Percentiles rank a stretch among this genome's conserved stretches.
These are phyloP conservation scores for Venturia aucupariae DNA, from an alignment of 2,329 filamentous ascomycete species.

Conservation along the genomic window DNA sequence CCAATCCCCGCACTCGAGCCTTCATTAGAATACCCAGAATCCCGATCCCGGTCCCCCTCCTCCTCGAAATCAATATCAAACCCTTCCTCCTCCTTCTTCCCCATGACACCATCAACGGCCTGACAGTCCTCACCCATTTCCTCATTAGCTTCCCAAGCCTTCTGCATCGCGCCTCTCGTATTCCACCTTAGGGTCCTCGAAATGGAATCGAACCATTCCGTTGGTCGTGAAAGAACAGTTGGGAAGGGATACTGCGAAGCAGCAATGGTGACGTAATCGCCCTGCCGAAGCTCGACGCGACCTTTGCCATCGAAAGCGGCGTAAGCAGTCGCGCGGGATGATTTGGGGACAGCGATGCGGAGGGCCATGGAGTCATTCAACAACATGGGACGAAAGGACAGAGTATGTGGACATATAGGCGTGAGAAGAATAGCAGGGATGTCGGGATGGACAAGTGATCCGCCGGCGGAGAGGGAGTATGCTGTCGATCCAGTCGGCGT, in stretches of 20 bases:
- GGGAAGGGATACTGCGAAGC: constrained; percentile 96
- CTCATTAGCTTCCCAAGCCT: constrained; percentile 53
- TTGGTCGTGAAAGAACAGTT: constrained; percentile 79
- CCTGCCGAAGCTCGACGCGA: constrained; percentile 82
- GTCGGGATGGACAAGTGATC: constrained; percentile 90
- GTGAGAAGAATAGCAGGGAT: constrained; percentile 95
- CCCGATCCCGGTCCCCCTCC: constrained; percentile 34
- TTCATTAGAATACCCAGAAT: constrained; percentile 32
- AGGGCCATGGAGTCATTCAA: constrained; percentile 90
- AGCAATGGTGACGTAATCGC: constrained; percentile 92
- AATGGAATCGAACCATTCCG: constrained; percentile 96
- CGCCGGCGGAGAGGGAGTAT: constrained; percentile 91
- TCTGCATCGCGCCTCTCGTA: constrained; percentile 82
- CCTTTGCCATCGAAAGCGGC: constrained; percentile 97
- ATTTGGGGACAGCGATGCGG: constrained; percentile 74
- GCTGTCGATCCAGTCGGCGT: constrained; percentile 87
- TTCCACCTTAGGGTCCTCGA: constrained; percentile 92
- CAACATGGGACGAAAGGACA: constrained; percentile 97
- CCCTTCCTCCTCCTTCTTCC: constrained; percentile 43
- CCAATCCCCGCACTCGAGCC: constrained; percentile 20
- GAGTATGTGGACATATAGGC: constrained; percentile 92
- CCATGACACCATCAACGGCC: constrained; percentile 32
- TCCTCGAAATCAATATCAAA: constrained; percentile 95
- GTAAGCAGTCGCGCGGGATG: constrained; percentile 86
- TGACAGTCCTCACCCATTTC: constrained; percentile 18